These are phyloP conservation scores for Canavalia gladiata DNA, from an alignment of 306 rosid species.

Conservation along the genomic window DNA sequence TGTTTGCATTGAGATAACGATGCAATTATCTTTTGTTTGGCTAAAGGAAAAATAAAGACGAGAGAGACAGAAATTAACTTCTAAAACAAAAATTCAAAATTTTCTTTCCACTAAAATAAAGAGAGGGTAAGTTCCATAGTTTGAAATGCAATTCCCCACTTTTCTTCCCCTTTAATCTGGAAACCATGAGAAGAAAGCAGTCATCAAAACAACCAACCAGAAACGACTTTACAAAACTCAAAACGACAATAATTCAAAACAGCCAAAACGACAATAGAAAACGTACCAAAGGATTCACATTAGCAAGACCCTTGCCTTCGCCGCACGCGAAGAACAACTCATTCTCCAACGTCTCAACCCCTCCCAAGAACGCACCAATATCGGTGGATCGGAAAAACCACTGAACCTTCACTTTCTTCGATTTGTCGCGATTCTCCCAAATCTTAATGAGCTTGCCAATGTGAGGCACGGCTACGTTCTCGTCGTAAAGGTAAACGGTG, in stretches of 20 bases:
- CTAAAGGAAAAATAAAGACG: too few relatives aligned
- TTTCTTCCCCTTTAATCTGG: too few relatives aligned
- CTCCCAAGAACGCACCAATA: slow-evolving; percentile 54
- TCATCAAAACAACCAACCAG: background rate
- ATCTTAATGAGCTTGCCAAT: slow-evolving; percentile 78
- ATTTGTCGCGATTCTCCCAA: slow-evolving; percentile 65
- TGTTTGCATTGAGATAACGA: too few relatives aligned
- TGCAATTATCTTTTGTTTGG: too few relatives aligned
- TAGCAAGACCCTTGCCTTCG: slow-evolving; percentile 69
- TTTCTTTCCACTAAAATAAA: too few relatives aligned
- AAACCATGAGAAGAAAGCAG: too few relatives aligned
- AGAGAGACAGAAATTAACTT: too few relatives aligned
- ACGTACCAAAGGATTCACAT: slow-evolving; percentile 75
- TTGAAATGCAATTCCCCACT: too few relatives aligned
- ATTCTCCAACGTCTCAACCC: slow-evolving; percentile 47
- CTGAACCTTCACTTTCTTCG: slow-evolving; percentile 68
- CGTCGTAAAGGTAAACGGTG: slow-evolving; percentile 63
- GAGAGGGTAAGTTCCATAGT: too few relatives aligned
- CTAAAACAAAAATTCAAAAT: too few relatives aligned
- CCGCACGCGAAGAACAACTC: slow-evolving; percentile 83
- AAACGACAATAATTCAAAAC: too few relatives aligned
- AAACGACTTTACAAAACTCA: background rate
- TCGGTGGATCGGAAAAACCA: slow-evolving; percentile 86
- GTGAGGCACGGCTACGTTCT: slow-evolving; percentile 62
- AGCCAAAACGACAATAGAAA: too few relatives aligned